Conservation (phyloP, 768 basidiomycete genomes). For the Clathrus columnatus region DNA sequence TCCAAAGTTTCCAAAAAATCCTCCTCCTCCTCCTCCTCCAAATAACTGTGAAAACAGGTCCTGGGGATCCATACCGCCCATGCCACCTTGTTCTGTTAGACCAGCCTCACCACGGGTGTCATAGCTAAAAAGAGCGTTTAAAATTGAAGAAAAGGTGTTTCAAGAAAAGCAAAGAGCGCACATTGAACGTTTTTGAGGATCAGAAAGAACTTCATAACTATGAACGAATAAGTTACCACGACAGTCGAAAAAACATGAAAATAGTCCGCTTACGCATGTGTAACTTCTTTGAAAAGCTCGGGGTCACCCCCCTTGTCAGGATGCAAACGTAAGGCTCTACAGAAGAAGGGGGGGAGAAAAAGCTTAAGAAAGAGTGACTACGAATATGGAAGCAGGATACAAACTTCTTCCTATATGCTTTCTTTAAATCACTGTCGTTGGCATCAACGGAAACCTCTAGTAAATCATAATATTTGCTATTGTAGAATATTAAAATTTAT, state of each 20-base stretch:
- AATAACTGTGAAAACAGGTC: slow-evolving; percentile 97
- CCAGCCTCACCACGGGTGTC: slow-evolving; percentile 92
- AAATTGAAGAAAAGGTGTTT: not conserved
- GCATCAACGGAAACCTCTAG: slow-evolving; percentile 76
- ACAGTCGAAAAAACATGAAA: too few relatives aligned
- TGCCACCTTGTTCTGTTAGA: slow-evolving; percentile 73
- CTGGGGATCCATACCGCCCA: slow-evolving; percentile 94
- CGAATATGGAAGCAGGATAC: too few relatives aligned
- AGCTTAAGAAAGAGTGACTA: not conserved
- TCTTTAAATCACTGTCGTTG: slow-evolving; percentile 82
- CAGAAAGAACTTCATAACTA: slow-evolving; percentile 91
- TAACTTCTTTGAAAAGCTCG: slow-evolving; percentile 95
- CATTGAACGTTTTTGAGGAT: slow-evolving; percentile 66
- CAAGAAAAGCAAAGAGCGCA: slow-evolving; percentile 9
- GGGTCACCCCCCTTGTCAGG: slow-evolving; percentile 96
- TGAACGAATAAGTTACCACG: too few relatives aligned
- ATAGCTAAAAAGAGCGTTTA: slow-evolving; percentile 35
- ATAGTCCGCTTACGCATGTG: slow-evolving; percentile 89
- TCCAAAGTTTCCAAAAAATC: slow-evolving; percentile 57
- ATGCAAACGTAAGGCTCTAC: slow-evolving; percentile 74
- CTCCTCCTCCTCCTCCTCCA: slow-evolving; percentile 44
- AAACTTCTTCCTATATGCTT: slow-evolving; percentile 92
- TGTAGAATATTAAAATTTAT: slow-evolving; percentile 1
- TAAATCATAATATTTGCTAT: slow-evolving; percentile 86
- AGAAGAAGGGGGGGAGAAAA: slow-evolving; percentile 1